Percentiles rank a stretch among this genome's conserved stretches.
Evolutionary conservation across 345 rosid species (phyloP).

Genomic region (Moricandia moricandioides): DNA sequence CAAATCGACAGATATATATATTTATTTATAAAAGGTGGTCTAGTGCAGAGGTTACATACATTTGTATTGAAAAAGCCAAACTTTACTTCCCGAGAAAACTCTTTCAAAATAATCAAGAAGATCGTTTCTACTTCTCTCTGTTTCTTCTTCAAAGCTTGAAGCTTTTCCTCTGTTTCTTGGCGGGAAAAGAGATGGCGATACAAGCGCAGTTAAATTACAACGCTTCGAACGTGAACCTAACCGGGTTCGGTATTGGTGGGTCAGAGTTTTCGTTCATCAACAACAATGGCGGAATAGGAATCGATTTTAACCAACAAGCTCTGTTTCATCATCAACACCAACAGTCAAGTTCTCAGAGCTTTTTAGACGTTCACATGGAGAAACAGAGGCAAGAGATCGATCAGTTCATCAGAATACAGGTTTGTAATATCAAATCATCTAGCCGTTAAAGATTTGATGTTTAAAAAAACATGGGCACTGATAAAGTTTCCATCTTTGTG

Average conservation of each 20-base stretch:
- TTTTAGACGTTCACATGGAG: conserved; percentile 37
- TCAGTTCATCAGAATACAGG: conserved; percentile 64
- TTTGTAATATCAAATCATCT: not conserved
- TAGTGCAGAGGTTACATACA: conserved; percentile 32
- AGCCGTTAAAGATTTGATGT: not conserved
- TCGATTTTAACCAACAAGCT: conserved; percentile 39
- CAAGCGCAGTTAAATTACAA: conserved; percentile 58
- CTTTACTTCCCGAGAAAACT: not conserved
- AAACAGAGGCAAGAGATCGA: conserved; percentile 65
- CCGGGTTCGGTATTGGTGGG: conserved; percentile 12
- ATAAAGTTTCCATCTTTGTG: not conserved
- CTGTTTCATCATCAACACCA: conserved; percentile 24
- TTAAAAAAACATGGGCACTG: not conserved
- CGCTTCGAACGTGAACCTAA: conserved; percentile 21
- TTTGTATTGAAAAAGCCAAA: conserved; percentile 11
- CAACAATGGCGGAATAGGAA: conserved; percentile 45
- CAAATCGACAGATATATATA: not conserved
- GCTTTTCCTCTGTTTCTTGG: not conserved
- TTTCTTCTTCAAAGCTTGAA: conserved; percentile 4
- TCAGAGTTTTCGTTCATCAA: conserved; percentile 43
- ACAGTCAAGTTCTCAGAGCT: conserved; percentile 16
- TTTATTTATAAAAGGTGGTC: not conserved
- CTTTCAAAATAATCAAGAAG: not conserved
- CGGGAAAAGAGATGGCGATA: conserved; percentile 52
- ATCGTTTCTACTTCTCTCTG: conserved; percentile 8